phyloP scores from a whole-genome alignment of 495 filamentous ascomycete genomes.

The Podospora pseudocomata region DNA sequence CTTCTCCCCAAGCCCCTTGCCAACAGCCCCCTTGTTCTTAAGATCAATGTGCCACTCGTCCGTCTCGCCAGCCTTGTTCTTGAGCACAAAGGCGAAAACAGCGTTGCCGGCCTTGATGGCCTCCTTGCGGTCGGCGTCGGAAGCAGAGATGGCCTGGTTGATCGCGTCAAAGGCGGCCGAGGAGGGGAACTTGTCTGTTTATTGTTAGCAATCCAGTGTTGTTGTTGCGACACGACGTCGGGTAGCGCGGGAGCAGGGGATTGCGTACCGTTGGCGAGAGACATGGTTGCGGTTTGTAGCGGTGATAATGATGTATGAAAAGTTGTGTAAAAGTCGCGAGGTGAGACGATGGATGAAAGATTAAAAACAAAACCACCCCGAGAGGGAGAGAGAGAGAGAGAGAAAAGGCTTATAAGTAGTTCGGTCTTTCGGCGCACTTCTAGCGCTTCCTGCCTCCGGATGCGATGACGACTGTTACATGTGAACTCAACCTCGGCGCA shows the following conservation, averaged over 20 bases:
- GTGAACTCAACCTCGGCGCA: conserved; percentile 35
- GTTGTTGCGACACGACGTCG: neutral
- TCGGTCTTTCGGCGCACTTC: conserved; percentile 9
- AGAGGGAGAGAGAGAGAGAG: neutral
- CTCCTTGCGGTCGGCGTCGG: conserved; percentile 73
- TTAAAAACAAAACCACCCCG: neutral
- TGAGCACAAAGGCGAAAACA: conserved; percentile 86
- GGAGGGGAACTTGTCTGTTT: conserved; percentile 78
- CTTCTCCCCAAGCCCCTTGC: conserved; percentile 72
- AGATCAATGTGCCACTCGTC: conserved; percentile 93
- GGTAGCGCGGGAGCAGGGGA: neutral
- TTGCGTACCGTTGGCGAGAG: conserved; percentile 72
- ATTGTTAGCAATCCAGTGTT: conserved; percentile 10
- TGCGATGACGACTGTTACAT: conserved; percentile 30
- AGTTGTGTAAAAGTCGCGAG: neutral
- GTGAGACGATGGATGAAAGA: neutral
- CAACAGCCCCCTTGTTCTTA: conserved; percentile 81
- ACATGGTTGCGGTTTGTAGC: conserved; percentile 53
- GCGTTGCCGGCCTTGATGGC: conserved; percentile 84
- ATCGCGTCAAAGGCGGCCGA: conserved; percentile 90
- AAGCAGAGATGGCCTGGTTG: conserved; percentile 63
- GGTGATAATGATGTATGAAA: neutral
- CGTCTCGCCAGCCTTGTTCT: conserved; percentile 75
- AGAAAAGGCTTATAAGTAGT: conserved; percentile 9
- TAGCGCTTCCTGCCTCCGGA: conserved; percentile 10